Evolutionary conservation across 2,329 filamentous ascomycete species (phyloP).

Genomic region (Monascus ruber): DNA sequence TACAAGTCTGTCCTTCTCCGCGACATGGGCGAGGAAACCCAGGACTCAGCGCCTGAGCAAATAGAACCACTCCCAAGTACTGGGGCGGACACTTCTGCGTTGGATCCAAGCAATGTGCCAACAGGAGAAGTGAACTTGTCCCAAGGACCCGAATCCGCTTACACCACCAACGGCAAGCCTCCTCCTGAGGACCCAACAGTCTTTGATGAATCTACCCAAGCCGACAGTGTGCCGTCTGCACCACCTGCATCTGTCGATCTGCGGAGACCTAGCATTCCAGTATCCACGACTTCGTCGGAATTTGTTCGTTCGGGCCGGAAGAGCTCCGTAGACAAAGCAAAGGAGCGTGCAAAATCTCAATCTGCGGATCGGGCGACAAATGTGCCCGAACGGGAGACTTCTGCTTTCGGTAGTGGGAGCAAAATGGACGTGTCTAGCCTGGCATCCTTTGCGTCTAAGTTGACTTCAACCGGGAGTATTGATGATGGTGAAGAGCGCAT

Average conservation of each 20-base stretch:
- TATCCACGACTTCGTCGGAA: constrained; percentile 23
- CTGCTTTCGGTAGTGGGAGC: constrained; percentile 27
- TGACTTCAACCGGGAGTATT: constrained; percentile 29
- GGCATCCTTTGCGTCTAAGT: constrained; percentile 21
- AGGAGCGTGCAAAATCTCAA: constrained; percentile 17
- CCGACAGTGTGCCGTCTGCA: constrained; percentile 11
- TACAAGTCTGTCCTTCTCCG: constrained; percentile 77
- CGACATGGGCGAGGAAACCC: constrained; percentile 69
- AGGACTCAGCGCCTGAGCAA: neutral
- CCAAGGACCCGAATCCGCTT: constrained; percentile 3
- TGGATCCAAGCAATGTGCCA: constrained; percentile 3
- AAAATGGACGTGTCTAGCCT: constrained; percentile 24
- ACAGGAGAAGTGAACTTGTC: too few relatives aligned
- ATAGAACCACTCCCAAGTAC: neutral
- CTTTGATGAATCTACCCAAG: constrained; percentile 6
- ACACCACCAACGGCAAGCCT: constrained; percentile 8
- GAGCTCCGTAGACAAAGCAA: constrained; percentile 14
- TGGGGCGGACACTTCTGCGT: too few relatives aligned
- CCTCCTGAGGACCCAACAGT: constrained; percentile 5
- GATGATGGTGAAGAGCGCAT: constrained; percentile 59
- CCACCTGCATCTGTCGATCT: constrained; percentile 12
- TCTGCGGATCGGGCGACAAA: constrained; percentile 13
- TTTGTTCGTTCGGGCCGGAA: constrained; percentile 14
- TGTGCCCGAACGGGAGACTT: constrained; percentile 25
- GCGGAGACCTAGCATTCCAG: constrained; percentile 21